phyloP scores from a whole-genome alignment of 129 eudicot genomes.

The Escallonia herrerae region DNA sequence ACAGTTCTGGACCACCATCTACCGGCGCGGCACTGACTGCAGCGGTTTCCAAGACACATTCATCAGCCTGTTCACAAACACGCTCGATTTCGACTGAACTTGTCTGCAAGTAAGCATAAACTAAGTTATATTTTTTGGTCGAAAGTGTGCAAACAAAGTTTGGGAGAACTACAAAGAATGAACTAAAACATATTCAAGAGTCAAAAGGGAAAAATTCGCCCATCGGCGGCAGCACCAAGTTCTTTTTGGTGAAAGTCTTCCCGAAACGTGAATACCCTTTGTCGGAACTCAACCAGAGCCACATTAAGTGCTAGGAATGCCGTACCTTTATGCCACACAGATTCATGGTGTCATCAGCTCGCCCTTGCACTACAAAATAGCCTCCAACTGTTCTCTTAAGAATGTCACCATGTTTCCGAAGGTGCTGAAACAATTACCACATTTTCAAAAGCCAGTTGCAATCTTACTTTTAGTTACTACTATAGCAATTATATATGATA shows the following conservation, averaged over 20 bases:
- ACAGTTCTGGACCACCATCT: constrained; percentile 78
- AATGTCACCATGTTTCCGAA: constrained; percentile 92
- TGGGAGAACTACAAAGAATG: neutral
- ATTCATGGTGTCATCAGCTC: constrained; percentile 99
- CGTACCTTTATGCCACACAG: constrained; percentile 95
- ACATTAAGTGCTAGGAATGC: too few relatives aligned
- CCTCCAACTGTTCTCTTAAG: constrained; percentile 73
- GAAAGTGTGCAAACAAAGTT: too few relatives aligned
- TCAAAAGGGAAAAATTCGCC: too few relatives aligned
- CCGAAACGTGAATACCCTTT: neutral
- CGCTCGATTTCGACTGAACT: constrained; percentile 91
- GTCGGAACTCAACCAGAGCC: too few relatives aligned
- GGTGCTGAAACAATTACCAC: constrained; percentile 34
- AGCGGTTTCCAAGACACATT: constrained; percentile 70
- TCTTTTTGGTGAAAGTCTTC: too few relatives aligned
- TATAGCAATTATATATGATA: too few relatives aligned
- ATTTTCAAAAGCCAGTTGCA: neutral
- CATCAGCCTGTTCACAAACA: constrained; percentile 68
- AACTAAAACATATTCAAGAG: neutral
- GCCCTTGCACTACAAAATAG: constrained; percentile 65
- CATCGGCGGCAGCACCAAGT: too few relatives aligned
- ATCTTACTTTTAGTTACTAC: too few relatives aligned
- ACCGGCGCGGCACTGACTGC: constrained; percentile 77
- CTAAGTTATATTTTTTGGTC: neutral
- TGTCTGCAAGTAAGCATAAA: constrained; percentile 43